phyloP scores from a whole-genome alignment of 352 stramenopile genomes.

The Globisporangium viniferum region DNA sequence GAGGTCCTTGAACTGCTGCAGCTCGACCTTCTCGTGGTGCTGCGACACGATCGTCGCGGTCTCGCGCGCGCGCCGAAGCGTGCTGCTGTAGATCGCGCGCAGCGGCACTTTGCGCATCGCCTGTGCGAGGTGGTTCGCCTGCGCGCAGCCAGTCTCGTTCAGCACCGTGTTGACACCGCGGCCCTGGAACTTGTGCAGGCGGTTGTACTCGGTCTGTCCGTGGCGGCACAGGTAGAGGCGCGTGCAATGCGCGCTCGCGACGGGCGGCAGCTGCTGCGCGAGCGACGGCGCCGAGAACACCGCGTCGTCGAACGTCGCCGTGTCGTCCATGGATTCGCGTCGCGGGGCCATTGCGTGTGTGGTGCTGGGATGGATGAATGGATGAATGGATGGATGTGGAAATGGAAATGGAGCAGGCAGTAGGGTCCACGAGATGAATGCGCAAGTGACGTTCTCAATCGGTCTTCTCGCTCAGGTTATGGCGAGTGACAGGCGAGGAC shows the following conservation, averaged over 20 bases:
- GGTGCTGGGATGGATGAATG: not conserved
- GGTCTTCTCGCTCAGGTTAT: not conserved
- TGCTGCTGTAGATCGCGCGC: slow-evolving; percentile 65
- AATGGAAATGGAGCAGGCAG: not conserved
- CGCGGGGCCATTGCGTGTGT: slow-evolving; percentile 11
- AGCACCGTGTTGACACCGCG: slow-evolving; percentile 73
- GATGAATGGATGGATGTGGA: not conserved
- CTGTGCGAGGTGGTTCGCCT: slow-evolving; percentile 56
- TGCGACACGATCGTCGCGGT: slow-evolving; percentile 36
- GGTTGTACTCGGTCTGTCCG: slow-evolving; percentile 79
- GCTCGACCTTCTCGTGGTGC: slow-evolving; percentile 47
- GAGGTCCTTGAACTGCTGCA: slow-evolving; percentile 60
- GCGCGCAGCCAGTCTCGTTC: slow-evolving; percentile 53
- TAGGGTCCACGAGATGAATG: not conserved
- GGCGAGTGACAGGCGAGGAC: not conserved
- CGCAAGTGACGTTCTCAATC: not conserved
- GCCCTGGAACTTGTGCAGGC: slow-evolving; percentile 68
- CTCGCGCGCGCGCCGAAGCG: slow-evolving; percentile 14
- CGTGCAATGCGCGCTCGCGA: slow-evolving; percentile 44
- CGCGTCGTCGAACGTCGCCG: slow-evolving; percentile 4
- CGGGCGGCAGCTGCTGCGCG: slow-evolving; percentile 55
- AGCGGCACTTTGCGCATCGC: slow-evolving; percentile 71
- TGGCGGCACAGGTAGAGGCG: slow-evolving; percentile 77
- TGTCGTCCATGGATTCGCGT: slow-evolving; percentile 20
- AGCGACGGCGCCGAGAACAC: slow-evolving; percentile 13